Evolutionary conservation across 208 protist genomes (phyloP).

Genomic region (Trypanosoma congolense): DNA sequence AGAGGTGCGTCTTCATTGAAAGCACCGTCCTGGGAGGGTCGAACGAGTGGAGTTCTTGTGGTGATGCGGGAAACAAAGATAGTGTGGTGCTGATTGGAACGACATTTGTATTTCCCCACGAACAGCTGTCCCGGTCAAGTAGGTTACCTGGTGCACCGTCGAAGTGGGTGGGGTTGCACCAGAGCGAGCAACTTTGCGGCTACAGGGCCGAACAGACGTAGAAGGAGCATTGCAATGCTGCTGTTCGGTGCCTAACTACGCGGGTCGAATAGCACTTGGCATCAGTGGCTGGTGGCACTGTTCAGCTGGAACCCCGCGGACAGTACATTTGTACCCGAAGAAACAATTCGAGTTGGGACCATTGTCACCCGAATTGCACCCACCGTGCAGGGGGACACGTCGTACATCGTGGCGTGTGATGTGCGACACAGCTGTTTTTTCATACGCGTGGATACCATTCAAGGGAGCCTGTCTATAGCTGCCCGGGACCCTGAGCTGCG

Average conservation of each 20-base stretch:
- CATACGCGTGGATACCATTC: constrained; percentile 55
- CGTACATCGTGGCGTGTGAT: constrained; percentile 60
- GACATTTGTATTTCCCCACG: constrained; percentile 65
- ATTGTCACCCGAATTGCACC: constrained; percentile 61
- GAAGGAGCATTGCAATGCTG: constrained; percentile 75
- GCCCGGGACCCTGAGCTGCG: constrained; percentile 47
- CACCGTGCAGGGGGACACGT: constrained; percentile 15
- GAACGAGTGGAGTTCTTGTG: constrained; percentile 15
- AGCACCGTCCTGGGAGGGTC: constrained; percentile 31
- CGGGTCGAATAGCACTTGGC: constrained; percentile 64
- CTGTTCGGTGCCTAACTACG: constrained; percentile 60
- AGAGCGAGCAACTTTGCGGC: constrained; percentile 21
- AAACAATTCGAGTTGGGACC: constrained; percentile 51
- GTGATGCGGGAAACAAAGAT: constrained; percentile 3
- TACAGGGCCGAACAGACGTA: constrained; percentile 51
- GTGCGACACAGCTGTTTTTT: constrained; percentile 61
- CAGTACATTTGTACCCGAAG: constrained; percentile 63
- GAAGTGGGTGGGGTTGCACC: constrained; percentile 13
- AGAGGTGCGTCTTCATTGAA: constrained; percentile 75
- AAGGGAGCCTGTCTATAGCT: constrained; percentile 57
- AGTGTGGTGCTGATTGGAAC: constrained; percentile 59
- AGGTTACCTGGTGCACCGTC: constrained; percentile 24
- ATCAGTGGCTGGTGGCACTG: constrained; percentile 66
- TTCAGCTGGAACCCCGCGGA: constrained; percentile 66
- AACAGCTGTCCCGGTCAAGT: constrained; percentile 21